Evolutionary conservation across 352 stramenopile genomes (phyloP).

Genomic region (Pelagophyceae sp.): DNA sequence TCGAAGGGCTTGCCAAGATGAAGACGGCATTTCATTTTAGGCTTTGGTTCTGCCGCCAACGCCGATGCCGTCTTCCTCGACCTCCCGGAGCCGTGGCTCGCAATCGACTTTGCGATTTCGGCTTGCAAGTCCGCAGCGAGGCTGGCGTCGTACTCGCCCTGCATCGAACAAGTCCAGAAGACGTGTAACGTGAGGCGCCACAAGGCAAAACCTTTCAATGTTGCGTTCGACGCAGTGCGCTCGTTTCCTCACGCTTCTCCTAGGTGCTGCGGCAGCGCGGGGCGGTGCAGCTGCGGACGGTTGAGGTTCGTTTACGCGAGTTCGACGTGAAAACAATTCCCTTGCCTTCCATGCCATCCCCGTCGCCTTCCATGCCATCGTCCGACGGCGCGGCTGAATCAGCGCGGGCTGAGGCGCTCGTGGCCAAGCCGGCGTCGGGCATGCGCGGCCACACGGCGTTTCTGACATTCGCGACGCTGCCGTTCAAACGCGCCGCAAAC

Average conservation of each 20-base stretch:
- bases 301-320: constrained; percentile 57
- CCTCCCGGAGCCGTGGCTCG: constrained; percentile 91
- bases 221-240: too few species aligned
- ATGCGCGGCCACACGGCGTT: constrained; percentile 73
- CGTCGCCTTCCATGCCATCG: constrained; percentile 15
- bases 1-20: too few species aligned
- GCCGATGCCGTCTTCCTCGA: constrained; percentile 93
- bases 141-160: constrained; percentile 94
- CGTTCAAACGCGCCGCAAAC: too few species aligned
- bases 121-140: constrained; percentile 79
- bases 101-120: constrained; percentile 76
- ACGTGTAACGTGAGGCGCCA: too few species aligned
- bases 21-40: too few species aligned
- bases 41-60: constrained; percentile 26
- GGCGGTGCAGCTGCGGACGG: constrained; percentile 54
- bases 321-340: constrained; percentile 55
- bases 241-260: too few species aligned
- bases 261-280: constrained; percentile 40
- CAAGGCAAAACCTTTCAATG: too few species aligned
- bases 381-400: background rate
- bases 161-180: constrained; percentile 96
- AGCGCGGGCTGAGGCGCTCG: background rate
- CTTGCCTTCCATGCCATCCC: constrained; percentile 38
- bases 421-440: constrained; percentile 26
- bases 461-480: constrained; percentile 59